These are phyloP conservation scores for Verticillium dahliae DNA, from an alignment of 2,329 filamentous ascomycete species.

Conservation along the genomic window DNA sequence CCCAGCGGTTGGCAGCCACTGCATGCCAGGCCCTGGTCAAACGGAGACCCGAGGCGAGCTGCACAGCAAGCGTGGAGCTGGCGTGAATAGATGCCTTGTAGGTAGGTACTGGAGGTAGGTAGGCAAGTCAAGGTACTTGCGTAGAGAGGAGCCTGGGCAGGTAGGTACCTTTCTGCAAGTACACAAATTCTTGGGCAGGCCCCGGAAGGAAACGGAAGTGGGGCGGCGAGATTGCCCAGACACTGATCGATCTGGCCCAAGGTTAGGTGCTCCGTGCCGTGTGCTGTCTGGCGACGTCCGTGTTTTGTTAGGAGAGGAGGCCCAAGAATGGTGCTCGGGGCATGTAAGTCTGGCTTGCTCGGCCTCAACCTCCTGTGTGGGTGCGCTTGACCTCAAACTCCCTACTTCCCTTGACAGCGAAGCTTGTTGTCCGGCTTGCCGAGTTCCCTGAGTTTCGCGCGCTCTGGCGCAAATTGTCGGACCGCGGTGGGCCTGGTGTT, in stretches of 20 bases:
- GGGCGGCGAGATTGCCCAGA: background rate
- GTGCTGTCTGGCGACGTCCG: background rate
- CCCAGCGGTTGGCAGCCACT: background rate
- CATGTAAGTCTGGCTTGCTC: background rate
- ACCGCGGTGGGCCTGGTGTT: background rate
- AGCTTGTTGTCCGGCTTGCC: background rate
- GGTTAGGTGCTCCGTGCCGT: background rate
- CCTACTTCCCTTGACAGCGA: background rate
- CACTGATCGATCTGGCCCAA: background rate
- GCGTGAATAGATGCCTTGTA: background rate
- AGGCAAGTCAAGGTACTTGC: too few species aligned
- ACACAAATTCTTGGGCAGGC: background rate
- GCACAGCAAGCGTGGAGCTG: background rate
- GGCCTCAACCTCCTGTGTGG: background rate
- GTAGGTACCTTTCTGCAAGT: background rate
- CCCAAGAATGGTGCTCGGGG: background rate
- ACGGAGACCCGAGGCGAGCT: background rate
- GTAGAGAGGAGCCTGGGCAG: background rate
- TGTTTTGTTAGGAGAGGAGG: background rate
- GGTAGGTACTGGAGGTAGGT: too few species aligned
- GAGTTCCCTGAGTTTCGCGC: background rate
- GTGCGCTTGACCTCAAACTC: too few species aligned
- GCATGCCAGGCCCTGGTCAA: background rate
- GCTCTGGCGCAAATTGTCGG: background rate
- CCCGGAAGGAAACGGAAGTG: background rate